Evolutionary conservation across 116 monocot genomes (phyloP).

Genomic region (Cymodocea nodosa): DNA sequence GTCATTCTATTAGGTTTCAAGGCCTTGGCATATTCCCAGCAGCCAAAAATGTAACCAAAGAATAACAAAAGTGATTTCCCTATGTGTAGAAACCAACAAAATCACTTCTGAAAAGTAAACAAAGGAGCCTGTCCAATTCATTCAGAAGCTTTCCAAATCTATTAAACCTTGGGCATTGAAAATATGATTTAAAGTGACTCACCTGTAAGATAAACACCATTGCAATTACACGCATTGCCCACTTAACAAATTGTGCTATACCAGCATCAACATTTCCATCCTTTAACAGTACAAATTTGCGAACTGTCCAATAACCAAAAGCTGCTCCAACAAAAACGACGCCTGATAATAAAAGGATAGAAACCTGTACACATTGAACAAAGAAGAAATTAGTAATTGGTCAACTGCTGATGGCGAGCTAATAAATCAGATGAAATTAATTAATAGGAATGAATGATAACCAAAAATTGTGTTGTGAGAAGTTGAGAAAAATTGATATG

Average conservation of each 20-base stretch:
- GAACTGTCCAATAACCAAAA: conserved; percentile 86
- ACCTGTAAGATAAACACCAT: conserved; percentile 38
- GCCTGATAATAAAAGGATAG: conserved; percentile 52
- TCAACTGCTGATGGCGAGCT: no score
- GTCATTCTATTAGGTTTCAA: no score
- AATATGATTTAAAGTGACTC: not conserved
- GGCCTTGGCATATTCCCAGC: no score
- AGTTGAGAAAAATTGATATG: no score
- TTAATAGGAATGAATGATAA: no score
- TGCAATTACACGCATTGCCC: conserved; percentile 70
- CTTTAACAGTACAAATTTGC: conserved; percentile 67
- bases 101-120: not conserved
- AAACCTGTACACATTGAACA: conserved; percentile 38
- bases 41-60: not conserved
- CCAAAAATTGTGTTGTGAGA: no score
- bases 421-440: no score
- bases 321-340: conserved; percentile 69
- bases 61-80: not conserved
- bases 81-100: not conserved
- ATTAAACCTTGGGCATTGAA: not conserved
- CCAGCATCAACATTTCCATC: conserved; percentile 76
- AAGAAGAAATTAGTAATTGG: not conserved
- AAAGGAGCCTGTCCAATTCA: not conserved
- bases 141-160: no score
- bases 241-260: conserved; percentile 84